Evolutionary conservation across 1,284 basidiomycete species (phyloP), one percentile per base, ranked within the genome.

Genomic region (Phellopilus nigrolimitatus): DNA sequence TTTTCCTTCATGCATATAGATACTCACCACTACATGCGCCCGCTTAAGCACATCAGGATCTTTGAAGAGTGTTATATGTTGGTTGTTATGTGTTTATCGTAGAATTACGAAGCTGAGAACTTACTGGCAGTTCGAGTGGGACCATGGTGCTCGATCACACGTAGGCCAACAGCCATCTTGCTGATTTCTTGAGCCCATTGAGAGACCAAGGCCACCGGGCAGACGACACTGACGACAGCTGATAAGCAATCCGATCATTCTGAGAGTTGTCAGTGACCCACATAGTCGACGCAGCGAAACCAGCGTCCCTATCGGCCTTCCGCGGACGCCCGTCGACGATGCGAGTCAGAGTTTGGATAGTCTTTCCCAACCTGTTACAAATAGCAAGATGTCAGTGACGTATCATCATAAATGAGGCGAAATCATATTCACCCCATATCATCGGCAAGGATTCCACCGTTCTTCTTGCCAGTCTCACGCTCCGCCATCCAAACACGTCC

Each of bases 171-270:
- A 0, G 86, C 84, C 74, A 95, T 93, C 54, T 85, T 88, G 51
- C 76, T 69, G 34, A 91, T 82, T 65, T 99, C 95, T 3, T 79
- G 73, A 15, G 87, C 88, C 95, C 95, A 99, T 65, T 99, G 95
- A 13, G 80, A 78, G 55, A 97, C 84, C 15, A 99, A 79, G 5
- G 91, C 84, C 4, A 93, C 75, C 1, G 91, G 91, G 51, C 85
- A 88, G 19, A 94, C 70, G 30, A 94, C 86, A 9, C 90, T 93
- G 58, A 0, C 25, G 17, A 40, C 61, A 65, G 42, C 68, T 48
- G 17, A 6, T 47, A 54, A 34, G 42, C 33, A 22, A 45, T 56
- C 44, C 30, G 33, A 44, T 19, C 5, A 43, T 8, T 54, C 4
- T 22, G 33, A 37, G 47, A 31, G 25, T 4, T 34, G 17, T n/a